Percentiles rank a stretch among this genome's conserved stretches.
These are phyloP conservation scores for Nasturtium officinale DNA, from an alignment of 345 rosid species.

Conservation along the genomic window DNA sequence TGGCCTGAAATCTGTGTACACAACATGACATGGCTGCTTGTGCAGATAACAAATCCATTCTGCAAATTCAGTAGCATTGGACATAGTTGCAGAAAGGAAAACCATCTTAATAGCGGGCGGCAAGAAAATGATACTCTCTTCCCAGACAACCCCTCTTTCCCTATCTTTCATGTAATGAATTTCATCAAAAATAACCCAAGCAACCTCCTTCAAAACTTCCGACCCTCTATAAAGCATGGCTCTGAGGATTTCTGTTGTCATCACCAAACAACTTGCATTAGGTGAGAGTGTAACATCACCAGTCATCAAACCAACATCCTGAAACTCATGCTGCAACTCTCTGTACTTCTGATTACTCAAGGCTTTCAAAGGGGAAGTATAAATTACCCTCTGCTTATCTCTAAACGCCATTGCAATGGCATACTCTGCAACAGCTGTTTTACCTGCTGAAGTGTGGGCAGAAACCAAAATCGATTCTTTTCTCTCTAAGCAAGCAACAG, in stretches of 20 bases:
- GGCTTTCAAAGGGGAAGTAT: slow-evolving; percentile 96
- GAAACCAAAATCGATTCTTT: slow-evolving; percentile 94
- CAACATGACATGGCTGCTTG: slow-evolving; percentile 97
- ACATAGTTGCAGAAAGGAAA: slow-evolving; percentile 97
- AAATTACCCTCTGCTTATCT: slow-evolving; percentile 92
- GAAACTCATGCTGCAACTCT: slow-evolving; percentile 89
- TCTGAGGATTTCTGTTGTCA: slow-evolving; percentile 96
- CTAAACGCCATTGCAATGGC: slow-evolving; percentile 97
- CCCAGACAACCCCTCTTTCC: slow-evolving; percentile 99
- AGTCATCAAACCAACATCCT: slow-evolving; percentile 97
- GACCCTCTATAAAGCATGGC: slow-evolving; percentile 98
- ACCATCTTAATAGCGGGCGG: slow-evolving; percentile 98
- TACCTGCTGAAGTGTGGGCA: slow-evolving; percentile 96
- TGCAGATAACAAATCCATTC: slow-evolving; percentile 97
- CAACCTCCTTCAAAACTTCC: slow-evolving; percentile 94
- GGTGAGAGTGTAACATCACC: slow-evolving; percentile 98
- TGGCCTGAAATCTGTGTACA: slow-evolving; percentile 94
- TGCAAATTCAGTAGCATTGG: slow-evolving; percentile 95
- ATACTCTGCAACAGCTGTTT: slow-evolving; percentile 99
- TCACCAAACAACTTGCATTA: slow-evolving; percentile 91
- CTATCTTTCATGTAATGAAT: slow-evolving; percentile 98
- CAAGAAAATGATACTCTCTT: slow-evolving; percentile 93
- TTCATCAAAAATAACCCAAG: slow-evolving; percentile 98
- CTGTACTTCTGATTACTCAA: slow-evolving; percentile 97
- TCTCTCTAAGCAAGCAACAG: slow-evolving; percentile 87